Percentiles rank a stretch among this genome's conserved stretches.
phyloP scores from a whole-genome alignment of 306 rosid genomes.

The Pachyrhizus erosus region DNA sequence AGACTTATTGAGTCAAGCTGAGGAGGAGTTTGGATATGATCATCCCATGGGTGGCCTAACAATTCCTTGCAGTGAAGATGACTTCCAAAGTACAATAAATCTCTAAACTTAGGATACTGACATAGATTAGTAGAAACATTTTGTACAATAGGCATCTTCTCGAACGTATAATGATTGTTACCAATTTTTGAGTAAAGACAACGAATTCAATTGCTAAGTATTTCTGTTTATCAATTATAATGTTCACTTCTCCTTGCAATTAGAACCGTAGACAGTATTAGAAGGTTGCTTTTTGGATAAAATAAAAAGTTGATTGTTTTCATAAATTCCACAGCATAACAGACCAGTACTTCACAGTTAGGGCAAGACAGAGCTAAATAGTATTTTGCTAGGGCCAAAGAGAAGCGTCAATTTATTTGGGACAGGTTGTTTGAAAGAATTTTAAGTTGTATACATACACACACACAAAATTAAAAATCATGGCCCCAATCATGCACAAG shows the following conservation, averaged over 20 bases:
- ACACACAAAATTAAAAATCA: no score
- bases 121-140: neutral
- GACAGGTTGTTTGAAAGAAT: no score
- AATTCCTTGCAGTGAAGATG: constrained; percentile 49
- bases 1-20: constrained; percentile 41
- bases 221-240: neutral
- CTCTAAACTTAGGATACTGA: neutral
- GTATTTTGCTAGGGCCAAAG: no score
- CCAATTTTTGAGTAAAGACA: neutral
- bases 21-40: constrained; percentile 56
- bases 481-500: no score
- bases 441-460: no score
- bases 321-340: no score
- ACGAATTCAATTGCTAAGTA: neutral
- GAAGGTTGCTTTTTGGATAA: no score
- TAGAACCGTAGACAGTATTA: no score
- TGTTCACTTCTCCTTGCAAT: neutral
- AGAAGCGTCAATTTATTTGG: no score
- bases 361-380: no score
- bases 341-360: no score
- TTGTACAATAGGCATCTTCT: constrained; percentile 11
- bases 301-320: no score
- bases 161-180: neutral
- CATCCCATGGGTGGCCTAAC: constrained; percentile 63
- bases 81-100: constrained; percentile 19